These are phyloP conservation scores for Phlebiopsis gigantea DNA, from an alignment of 768 basidiomycete species.

Conservation along the genomic window DNA sequence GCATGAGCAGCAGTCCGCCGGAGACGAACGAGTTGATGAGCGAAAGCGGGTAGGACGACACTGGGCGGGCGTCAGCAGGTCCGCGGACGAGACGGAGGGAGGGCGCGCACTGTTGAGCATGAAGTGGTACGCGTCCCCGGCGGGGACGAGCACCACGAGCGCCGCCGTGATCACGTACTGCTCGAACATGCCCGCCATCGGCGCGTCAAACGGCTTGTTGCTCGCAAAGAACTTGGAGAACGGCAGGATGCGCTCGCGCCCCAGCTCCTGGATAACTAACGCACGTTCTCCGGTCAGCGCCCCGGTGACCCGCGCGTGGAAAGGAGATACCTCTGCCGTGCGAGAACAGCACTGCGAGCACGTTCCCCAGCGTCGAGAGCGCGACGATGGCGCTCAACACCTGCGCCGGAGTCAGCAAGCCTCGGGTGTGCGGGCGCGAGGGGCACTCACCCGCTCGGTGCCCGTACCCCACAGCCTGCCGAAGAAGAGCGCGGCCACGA, in stretches of 20 bases:
- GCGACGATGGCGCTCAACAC: conserved; percentile 57
- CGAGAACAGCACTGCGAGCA: conserved; percentile 57
- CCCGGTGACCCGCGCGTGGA: not conserved
- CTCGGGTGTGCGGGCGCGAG: not conserved
- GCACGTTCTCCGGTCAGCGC: too few species aligned
- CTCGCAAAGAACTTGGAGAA: conserved; percentile 63
- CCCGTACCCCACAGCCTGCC: conserved; percentile 62
- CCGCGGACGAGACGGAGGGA: not conserved
- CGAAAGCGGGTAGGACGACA: conserved; percentile 51
- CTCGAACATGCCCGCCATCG: conserved; percentile 53
- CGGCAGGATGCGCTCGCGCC: conserved; percentile 65
- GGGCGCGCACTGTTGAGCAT: conserved; percentile 51
- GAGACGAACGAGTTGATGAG: conserved; percentile 58
- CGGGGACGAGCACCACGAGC: conserved; percentile 51
- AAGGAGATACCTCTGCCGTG: conserved; percentile 53
- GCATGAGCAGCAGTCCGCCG: conserved; percentile 57
- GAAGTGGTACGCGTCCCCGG: conserved; percentile 74
- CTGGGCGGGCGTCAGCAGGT: conserved; percentile 26
- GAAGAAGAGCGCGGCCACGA: conserved; percentile 75
- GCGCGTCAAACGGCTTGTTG: conserved; percentile 66
- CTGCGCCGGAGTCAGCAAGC: conserved; percentile 27
- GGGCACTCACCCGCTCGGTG: conserved; percentile 45
- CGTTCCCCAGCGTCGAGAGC: conserved; percentile 58
- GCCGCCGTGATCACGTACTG: conserved; percentile 58
- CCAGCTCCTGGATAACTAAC: conserved; percentile 70